A percentile compares a stretch with the other conserved stretches of the same genome.
phyloP scores from a whole-genome alignment of 2,329 filamentous ascomycete genomes.

The Rhexocercosporidium sp. region DNA sequence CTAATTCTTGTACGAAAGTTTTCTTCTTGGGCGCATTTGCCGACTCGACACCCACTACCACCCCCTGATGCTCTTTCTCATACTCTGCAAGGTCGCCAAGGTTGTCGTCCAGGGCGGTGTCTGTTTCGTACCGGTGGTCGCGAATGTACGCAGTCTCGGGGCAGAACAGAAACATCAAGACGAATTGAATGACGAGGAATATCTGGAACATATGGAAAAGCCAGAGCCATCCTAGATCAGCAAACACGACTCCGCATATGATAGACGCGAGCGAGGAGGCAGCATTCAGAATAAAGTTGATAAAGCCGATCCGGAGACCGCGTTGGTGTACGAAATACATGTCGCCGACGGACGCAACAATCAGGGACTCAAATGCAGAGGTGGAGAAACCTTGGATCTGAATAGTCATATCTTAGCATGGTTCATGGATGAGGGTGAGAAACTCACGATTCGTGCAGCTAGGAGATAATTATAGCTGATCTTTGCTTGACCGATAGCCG shows the following conservation, averaged over 20 bases:
- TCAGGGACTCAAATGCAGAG: conserved; percentile 5
- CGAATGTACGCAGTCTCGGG: conserved; percentile 17
- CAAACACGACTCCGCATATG: conserved; percentile 16
- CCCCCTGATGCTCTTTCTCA: conserved; percentile 9
- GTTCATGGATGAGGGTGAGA: background rate
- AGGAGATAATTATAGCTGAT: conserved; percentile 26
- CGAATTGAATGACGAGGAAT: conserved; percentile 15
- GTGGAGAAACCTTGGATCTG: conserved; percentile 15
- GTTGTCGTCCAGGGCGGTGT: conserved; percentile 9
- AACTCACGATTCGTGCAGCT: conserved; percentile 27
- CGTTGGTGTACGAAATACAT: conserved; percentile 20
- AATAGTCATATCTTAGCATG: background rate
- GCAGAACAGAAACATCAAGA: conserved; percentile 16
- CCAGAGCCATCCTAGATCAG: conserved; percentile 17
- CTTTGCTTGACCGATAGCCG: conserved; percentile 20
- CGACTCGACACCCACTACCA: background rate
- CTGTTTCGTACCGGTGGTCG: conserved; percentile 15
- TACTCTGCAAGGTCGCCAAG: conserved; percentile 14
- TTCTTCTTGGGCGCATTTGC: conserved; percentile 13
- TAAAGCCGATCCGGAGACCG: conserved; percentile 9
- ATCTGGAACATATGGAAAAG: conserved; percentile 20
- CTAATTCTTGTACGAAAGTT: conserved; percentile 18
- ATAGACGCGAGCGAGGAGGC: conserved; percentile 10
- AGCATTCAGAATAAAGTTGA: conserved; percentile 16
- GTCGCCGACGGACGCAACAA: conserved; percentile 11